Conservation (phyloP, 345 rosid species). For the Eucalyptus victrix region DNA sequence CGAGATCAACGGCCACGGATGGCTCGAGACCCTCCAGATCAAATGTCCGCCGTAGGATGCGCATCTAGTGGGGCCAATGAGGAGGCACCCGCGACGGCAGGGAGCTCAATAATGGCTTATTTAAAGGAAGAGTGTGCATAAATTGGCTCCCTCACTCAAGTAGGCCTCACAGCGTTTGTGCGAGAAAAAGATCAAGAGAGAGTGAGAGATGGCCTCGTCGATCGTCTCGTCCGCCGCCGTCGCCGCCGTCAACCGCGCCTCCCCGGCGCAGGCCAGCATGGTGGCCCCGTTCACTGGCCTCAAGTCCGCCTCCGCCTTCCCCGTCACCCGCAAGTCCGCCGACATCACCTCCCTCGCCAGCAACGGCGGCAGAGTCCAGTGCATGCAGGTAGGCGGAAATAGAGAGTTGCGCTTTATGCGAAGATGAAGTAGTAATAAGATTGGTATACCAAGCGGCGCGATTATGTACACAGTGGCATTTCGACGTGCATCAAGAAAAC, state of each 20-base stretch:
- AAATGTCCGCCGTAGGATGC: not conserved
- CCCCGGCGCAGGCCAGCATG: constrained; percentile 10
- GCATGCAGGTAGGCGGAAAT: constrained; percentile 1
- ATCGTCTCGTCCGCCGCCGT: constrained; percentile 10
- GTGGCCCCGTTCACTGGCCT: constrained; percentile 33
- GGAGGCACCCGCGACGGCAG: not conserved
- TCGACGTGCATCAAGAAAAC: not conserved
- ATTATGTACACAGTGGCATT: not conserved
- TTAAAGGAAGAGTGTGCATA: not conserved
- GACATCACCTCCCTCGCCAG: constrained; percentile 19
- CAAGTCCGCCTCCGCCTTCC: constrained; percentile 12
- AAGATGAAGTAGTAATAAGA: not conserved
- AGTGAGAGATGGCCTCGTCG: constrained; percentile 15
- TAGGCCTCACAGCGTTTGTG: not conserved
- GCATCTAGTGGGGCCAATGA: not conserved
- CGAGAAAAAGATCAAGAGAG: not conserved
- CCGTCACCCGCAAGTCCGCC: constrained; percentile 3
- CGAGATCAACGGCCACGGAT: not conserved
- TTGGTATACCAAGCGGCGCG: not conserved
- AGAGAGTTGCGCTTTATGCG: not conserved
- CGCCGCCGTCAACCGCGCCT: constrained; percentile 6
- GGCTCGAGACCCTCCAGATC: not conserved
- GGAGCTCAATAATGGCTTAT: not conserved
- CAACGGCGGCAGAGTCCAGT: constrained; percentile 23
- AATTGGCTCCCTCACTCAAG: not conserved